Conservation (phyloP, 2,329 filamentous ascomycete species). For the Sporothrix brasiliensis region DNA sequence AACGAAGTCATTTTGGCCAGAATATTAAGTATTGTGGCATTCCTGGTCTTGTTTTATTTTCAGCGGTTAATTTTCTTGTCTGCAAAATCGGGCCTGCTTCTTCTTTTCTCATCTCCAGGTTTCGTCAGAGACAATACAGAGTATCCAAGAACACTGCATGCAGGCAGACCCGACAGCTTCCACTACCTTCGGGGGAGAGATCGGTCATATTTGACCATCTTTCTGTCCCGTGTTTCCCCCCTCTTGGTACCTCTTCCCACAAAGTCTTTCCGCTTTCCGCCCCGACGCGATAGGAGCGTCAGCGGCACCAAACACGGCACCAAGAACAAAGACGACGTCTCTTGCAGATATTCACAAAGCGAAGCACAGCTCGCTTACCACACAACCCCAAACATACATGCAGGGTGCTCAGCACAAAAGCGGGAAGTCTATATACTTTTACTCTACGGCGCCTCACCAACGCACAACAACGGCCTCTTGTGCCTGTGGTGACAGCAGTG, state of each 20-base stretch:
- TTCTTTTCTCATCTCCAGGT: background rate
- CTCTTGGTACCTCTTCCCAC: background rate
- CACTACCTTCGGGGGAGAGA: conserved; percentile 26
- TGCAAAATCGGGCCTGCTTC: background rate
- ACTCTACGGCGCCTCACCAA: conserved; percentile 14
- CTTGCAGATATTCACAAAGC: conserved; percentile 1
- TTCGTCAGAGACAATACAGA: background rate
- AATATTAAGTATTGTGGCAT: background rate
- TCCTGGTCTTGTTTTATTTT: background rate
- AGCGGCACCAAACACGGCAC: conserved; percentile 3
- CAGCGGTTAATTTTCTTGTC: background rate
- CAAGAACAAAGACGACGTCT: conserved; percentile 14
- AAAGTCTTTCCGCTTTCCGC: conserved; percentile 14
- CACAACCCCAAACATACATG: background rate
- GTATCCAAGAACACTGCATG: conserved; percentile 7
- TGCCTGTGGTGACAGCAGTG: conserved; percentile 3
- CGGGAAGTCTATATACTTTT: conserved; percentile 20
- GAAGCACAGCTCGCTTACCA: conserved; percentile 7
- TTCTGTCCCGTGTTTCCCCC: background rate
- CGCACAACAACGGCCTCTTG: background rate
- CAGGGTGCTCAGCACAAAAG: conserved; percentile 18
- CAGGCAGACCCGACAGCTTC: conserved; percentile 7
- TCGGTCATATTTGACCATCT: conserved; percentile 33
- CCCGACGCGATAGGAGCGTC: conserved; percentile 26
- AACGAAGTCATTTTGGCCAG: background rate